These are phyloP conservation scores for Mortierella sp. DNA, from an alignment of 371 early-diverging fungal genomes.

Conservation along the genomic window DNA sequence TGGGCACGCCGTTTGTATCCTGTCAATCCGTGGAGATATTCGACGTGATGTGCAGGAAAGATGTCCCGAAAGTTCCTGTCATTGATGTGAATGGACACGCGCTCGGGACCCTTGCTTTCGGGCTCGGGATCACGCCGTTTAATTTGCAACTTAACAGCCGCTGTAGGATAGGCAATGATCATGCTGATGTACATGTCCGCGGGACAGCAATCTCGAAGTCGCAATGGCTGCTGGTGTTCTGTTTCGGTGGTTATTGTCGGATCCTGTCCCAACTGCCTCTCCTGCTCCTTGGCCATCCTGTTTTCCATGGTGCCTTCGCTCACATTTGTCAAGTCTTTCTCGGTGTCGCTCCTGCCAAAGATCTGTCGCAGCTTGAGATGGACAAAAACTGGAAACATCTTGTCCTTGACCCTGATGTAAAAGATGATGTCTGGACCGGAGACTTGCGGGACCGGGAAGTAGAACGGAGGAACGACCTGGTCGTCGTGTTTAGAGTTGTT, in stretches of 20 bases:
- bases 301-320: not conserved
- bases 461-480: constrained; percentile 15
- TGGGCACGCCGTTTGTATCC: too few relatives aligned
- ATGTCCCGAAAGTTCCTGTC: too few relatives aligned
- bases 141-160: not conserved
- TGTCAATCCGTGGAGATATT: too few relatives aligned
- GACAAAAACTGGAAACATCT: not conserved
- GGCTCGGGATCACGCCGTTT: too few relatives aligned
- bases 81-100: too few relatives aligned
- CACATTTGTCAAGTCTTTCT: constrained; percentile 9
- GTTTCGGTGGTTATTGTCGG: too few relatives aligned
- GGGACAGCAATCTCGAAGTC: too few relatives aligned
- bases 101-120: too few relatives aligned
- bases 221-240: too few relatives aligned
- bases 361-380: constrained; percentile 22
- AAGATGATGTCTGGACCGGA: constrained; percentile 22
- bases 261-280: not conserved
- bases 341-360: constrained; percentile 2
- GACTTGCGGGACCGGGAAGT: constrained; percentile 17
- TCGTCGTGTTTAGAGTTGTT: not conserved
- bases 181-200: too few relatives aligned
- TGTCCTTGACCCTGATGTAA: constrained; percentile 8
- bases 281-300: not conserved
- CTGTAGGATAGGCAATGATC: too few relatives aligned
- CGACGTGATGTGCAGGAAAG: too few relatives aligned